phyloP scores from a whole-genome alignment of 352 stramenopile genomes.

The Pythium guiyangense region DNA sequence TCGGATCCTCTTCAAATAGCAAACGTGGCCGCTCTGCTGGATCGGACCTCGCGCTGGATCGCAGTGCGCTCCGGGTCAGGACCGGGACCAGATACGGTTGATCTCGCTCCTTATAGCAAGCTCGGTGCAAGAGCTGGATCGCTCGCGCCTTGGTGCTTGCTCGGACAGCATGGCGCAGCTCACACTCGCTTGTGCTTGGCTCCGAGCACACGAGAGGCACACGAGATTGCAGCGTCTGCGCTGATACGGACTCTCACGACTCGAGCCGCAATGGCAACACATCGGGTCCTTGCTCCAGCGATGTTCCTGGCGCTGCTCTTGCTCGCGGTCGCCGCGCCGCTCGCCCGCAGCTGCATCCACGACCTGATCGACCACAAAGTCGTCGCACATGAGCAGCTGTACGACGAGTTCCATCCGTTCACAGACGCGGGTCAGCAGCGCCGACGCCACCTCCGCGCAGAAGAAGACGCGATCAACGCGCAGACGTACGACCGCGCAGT shows the following conservation, averaged over 20 bases:
- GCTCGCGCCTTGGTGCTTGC: too few relatives aligned
- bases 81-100: too few relatives aligned
- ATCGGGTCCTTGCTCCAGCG: not conserved
- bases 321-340: not conserved
- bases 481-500: constrained; percentile 36
- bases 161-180: not conserved
- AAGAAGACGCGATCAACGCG: constrained; percentile 11
- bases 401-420: constrained; percentile 15
- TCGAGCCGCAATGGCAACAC: not conserved
- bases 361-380: constrained; percentile 20
- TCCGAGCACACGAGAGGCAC: not conserved
- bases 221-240: not conserved
- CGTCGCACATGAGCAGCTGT: constrained; percentile 11
- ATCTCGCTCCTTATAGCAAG: too few relatives aligned
- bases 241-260: too few relatives aligned
- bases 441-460: not conserved
- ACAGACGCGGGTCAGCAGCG: constrained; percentile 1
- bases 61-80: too few relatives aligned
- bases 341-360: constrained; percentile 15
- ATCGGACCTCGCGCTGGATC: too few relatives aligned
- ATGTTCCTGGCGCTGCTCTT: constrained; percentile 2
- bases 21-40: too few relatives aligned
- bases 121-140: too few relatives aligned
- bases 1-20: too few relatives aligned
- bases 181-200: not conserved